Conservation (phyloP, 1,284 basidiomycete genomes). For the Fomitopsis pinicola region DNA sequence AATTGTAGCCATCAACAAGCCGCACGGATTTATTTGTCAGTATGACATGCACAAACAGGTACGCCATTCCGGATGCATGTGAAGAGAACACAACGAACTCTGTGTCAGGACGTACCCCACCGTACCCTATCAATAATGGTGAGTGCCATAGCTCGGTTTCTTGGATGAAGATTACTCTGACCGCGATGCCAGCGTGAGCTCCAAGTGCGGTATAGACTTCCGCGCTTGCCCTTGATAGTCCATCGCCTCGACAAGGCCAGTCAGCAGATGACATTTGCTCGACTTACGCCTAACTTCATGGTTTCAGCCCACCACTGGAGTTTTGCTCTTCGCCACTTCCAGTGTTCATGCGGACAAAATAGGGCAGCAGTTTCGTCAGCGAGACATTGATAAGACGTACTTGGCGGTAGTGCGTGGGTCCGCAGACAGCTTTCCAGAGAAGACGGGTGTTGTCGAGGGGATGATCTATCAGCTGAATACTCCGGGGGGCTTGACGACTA, state of each 20-base stretch:
- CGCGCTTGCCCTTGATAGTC: slow-evolving; percentile 41
- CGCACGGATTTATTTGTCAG: slow-evolving; percentile 55
- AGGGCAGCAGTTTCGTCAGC: too few relatives aligned
- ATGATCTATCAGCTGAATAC: neutral
- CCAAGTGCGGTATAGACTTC: slow-evolving; percentile 30
- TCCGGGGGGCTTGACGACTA: neutral
- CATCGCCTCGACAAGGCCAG: slow-evolving; percentile 68
- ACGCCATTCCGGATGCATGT: neutral
- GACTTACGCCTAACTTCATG: neutral
- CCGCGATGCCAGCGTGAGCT: slow-evolving; percentile 29
- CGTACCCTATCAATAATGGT: neutral
- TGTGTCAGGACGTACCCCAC: neutral
- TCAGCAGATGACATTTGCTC: neutral
- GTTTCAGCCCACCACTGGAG: neutral
- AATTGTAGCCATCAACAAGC: slow-evolving; percentile 59
- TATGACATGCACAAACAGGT: slow-evolving; percentile 6
- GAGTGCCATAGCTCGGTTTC: neutral
- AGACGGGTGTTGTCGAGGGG: neutral
- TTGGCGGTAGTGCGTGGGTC: neutral
- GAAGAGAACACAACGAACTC: neutral
- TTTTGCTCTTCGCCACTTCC: neutral
- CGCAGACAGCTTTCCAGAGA: neutral
- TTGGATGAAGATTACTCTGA: neutral
- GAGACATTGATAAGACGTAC: neutral
- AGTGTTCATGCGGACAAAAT: too few relatives aligned